Conservation (phyloP, 306 rosid genomes). For the Prosopis cineraria region DNA sequence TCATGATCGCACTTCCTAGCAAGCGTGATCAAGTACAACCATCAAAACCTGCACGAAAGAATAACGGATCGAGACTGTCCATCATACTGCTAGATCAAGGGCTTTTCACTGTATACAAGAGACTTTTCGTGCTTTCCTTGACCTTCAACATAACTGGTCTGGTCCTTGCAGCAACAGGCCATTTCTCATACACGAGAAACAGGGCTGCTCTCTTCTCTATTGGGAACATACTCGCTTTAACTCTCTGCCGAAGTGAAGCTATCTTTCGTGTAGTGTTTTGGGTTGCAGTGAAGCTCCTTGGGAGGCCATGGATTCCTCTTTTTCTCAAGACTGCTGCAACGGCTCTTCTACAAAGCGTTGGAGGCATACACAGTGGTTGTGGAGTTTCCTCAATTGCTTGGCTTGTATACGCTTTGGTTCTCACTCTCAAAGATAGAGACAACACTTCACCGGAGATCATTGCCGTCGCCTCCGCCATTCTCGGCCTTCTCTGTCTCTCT, state of each 20-base stretch:
- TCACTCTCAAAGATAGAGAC: constrained; percentile 38
- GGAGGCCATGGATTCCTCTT: constrained; percentile 50
- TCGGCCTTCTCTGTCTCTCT: constrained; percentile 48
- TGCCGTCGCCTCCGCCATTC: constrained; percentile 44
- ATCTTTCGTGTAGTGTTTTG: constrained; percentile 47
- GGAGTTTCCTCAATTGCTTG: constrained; percentile 59
- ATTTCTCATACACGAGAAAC: constrained; percentile 43
- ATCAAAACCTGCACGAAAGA: neutral
- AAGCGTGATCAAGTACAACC: constrained; percentile 25
- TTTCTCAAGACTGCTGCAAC: constrained; percentile 43
- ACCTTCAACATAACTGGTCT: constrained; percentile 39
- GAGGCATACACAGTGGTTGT: constrained; percentile 62
- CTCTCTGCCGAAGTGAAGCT: constrained; percentile 56
- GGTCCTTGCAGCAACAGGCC: constrained; percentile 45
- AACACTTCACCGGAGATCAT: constrained; percentile 45
- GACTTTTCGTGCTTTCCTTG: constrained; percentile 44
- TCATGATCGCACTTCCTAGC: constrained; percentile 7
- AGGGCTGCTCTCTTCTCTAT: constrained; percentile 49
- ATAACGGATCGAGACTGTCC: constrained; percentile 42
- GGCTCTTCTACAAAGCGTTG: constrained; percentile 53
- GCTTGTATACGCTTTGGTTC: constrained; percentile 47
- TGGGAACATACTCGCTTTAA: constrained; percentile 44
- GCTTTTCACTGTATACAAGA: constrained; percentile 53
- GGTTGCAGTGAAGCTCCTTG: constrained; percentile 39
- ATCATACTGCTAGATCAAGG: constrained; percentile 60